These are phyloP conservation scores for Breynia disticha DNA, from an alignment of 441 rosid species.

Conservation along the genomic window DNA sequence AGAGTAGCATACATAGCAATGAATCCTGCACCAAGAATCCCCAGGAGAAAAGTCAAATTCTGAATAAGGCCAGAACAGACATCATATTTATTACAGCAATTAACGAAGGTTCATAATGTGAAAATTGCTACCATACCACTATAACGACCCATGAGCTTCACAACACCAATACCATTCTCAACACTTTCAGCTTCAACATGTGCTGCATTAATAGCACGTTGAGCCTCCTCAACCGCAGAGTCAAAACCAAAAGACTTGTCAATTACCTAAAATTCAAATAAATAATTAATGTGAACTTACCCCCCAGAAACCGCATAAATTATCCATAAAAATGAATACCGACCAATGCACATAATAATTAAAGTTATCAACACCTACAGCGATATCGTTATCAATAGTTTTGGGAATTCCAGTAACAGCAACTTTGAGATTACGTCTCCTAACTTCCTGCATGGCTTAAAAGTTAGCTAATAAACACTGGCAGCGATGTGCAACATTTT, in stretches of 20 bases:
- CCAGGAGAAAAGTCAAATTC: not conserved
- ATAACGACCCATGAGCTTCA: slow-evolving; percentile 77
- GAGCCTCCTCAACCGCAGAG: slow-evolving; percentile 89
- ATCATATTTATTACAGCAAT: not conserved
- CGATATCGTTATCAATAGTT: slow-evolving; percentile 77
- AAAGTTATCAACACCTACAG: slow-evolving; percentile 29
- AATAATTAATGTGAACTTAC: slow-evolving; percentile 9
- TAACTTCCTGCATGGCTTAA: slow-evolving; percentile 42
- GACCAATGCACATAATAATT: not conserved
- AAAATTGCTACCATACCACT: slow-evolving; percentile 39
- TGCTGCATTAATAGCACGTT: slow-evolving; percentile 79
- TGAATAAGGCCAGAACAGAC: not conserved
- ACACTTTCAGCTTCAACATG: slow-evolving; percentile 72
- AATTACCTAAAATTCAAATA: slow-evolving; percentile 46
- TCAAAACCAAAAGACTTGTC: slow-evolving; percentile 83
- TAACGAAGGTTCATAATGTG: not conserved
- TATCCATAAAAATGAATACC: slow-evolving; percentile 10
- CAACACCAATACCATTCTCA: slow-evolving; percentile 73
- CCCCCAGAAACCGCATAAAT: not conserved
- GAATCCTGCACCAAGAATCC: slow-evolving; percentile 43
- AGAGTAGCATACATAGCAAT: slow-evolving; percentile 78
- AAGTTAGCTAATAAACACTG: not conserved
- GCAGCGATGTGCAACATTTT: not conserved
- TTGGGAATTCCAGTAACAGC: slow-evolving; percentile 72
- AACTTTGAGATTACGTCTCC: slow-evolving; percentile 64